These are phyloP conservation scores for Suillus variegatus DNA, from an alignment of 768 basidiomycete genomes.

Conservation along the genomic window DNA sequence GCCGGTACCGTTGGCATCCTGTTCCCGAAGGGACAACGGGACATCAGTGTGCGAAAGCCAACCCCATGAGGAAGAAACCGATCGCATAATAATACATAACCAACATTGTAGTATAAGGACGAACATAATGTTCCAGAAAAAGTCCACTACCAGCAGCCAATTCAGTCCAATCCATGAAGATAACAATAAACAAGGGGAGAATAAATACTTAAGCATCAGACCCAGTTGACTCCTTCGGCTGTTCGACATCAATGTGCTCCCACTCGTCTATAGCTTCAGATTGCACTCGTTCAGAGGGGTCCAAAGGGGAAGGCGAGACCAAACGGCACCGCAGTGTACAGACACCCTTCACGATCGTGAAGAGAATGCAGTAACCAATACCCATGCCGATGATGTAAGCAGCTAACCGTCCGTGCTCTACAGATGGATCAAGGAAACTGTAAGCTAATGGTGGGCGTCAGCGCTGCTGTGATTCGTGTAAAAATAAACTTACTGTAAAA, in stretches of 20 bases:
- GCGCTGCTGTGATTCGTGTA: background rate
- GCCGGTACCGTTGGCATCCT: background rate
- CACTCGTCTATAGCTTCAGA: slow-evolving; percentile 43
- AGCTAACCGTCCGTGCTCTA: slow-evolving; percentile 45
- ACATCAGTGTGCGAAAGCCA: background rate
- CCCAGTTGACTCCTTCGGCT: slow-evolving; percentile 13
- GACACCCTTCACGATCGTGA: slow-evolving; percentile 46
- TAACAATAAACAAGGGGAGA: background rate
- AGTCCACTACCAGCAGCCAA: background rate
- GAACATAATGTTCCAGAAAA: background rate
- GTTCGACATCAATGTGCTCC: slow-evolving; percentile 40
- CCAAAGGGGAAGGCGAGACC: slow-evolving; percentile 18
- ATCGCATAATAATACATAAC: background rate
- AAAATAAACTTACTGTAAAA: slow-evolving; percentile 56
- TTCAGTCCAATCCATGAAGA: background rate
- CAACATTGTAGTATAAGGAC: background rate
- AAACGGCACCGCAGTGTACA: slow-evolving; percentile 40
- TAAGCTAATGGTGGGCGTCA: slow-evolving; percentile 49
- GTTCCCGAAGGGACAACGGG: background rate
- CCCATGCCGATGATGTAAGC: slow-evolving; percentile 65
- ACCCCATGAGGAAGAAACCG: background rate
- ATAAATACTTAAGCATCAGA: slow-evolving; percentile 16
- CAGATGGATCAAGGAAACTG: slow-evolving; percentile 58
- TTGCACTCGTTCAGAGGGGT: slow-evolving; percentile 6
- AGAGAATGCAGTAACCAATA: slow-evolving; percentile 51